Base-by-base conservation (phyloP, 1,284 basidiomycete species). In the Volvariella surrecta region DNA sequence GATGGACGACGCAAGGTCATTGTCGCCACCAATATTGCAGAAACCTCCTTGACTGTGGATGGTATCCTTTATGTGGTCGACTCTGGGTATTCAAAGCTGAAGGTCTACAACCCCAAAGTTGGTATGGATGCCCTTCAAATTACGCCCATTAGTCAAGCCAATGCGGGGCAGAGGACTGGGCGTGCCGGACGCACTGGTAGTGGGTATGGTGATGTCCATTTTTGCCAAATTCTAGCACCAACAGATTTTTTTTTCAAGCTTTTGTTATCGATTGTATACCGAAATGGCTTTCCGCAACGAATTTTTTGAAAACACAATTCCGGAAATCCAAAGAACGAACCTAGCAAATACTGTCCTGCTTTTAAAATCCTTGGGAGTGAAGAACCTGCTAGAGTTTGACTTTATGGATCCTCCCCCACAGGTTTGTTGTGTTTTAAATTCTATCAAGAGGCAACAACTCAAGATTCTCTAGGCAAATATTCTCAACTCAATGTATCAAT, bases 81-180 rank as follows among this genome's bases (percentile, higher is more conserved):
- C 58, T 80, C 89, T 0, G 96, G 96, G 0, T 99, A 92, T 64
- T 96, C 89, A 39, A 99, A 99, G 65, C 73, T 98, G 49, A 99
- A 99, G 63, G 94, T 99, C 30, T 99, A 99, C 71, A 99, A 99
- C 57, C 94, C 96, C 6, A 92, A 94, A 61, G 92, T 99, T 49
- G 96, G 96, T 49, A 99, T 99, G 96, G 96, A 99, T 57, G 92
- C 94, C 7, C 69, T 99, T 38, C 95, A 99, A 60, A 98, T 99
- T 54, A 99, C 95, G 4, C 96, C 96, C 0, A 95, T 99, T 66
- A 91, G 88, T 65, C 95, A 99, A 59, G 96, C 96, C 13, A 98
- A 98, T 67, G 93, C 86, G 38, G 92, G 88, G 52, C 96, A 99
- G 64, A 75, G 96, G 10, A 89, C 91, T 4, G 96, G 96, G 48